A percentile compares a stretch with the other conserved stretches of the same genome.
phyloP scores from a whole-genome alignment of 2,329 filamentous ascomycete genomes.

The Fusarium sp. region DNA sequence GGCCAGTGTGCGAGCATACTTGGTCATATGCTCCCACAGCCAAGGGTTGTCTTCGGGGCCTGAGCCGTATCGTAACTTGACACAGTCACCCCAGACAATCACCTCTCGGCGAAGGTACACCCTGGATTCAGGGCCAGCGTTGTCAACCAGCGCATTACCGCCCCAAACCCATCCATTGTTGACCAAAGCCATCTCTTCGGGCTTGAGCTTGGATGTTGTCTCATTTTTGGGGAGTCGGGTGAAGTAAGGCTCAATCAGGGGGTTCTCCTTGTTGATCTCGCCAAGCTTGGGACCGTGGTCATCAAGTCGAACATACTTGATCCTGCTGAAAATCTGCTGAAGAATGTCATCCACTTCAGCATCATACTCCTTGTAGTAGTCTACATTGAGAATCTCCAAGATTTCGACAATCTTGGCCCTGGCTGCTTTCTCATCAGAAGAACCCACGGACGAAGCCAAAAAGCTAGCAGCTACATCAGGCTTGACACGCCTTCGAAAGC shows the following conservation, averaged over 20 bases:
- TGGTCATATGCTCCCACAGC: slow-evolving; percentile 95
- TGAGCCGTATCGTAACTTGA: slow-evolving; percentile 90
- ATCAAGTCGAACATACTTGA: slow-evolving; percentile 94
- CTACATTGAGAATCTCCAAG: slow-evolving; percentile 84
- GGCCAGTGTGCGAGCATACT: slow-evolving; percentile 89
- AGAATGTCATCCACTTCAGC: slow-evolving; percentile 81
- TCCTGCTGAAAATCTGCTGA: slow-evolving; percentile 90
- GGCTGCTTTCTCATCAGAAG: slow-evolving; percentile 65
- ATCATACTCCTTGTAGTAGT: slow-evolving; percentile 93
- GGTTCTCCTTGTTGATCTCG: slow-evolving; percentile 76
- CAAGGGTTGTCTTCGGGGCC: slow-evolving; percentile 86
- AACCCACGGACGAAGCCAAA: slow-evolving; percentile 59
- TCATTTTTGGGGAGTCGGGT: slow-evolving; percentile 85
- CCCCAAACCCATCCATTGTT: slow-evolving; percentile 99
- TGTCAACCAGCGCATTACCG: slow-evolving; percentile 91
- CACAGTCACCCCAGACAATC: slow-evolving; percentile 98
- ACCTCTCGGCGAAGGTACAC: slow-evolving; percentile 97
- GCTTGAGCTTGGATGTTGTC: slow-evolving; percentile 77
- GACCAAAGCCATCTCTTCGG: slow-evolving; percentile 80
- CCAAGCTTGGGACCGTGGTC: slow-evolving; percentile 88
- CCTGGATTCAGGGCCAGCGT: slow-evolving; percentile 86
- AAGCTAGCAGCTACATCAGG: slow-evolving; percentile 72
- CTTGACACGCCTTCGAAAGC: slow-evolving; percentile 77
- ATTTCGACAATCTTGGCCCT: slow-evolving; percentile 67
- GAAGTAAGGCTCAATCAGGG: slow-evolving; percentile 94